Evolutionary conservation across 495 filamentous ascomycete genomes (phyloP).

Genomic region (Penicillium fimorum): DNA sequence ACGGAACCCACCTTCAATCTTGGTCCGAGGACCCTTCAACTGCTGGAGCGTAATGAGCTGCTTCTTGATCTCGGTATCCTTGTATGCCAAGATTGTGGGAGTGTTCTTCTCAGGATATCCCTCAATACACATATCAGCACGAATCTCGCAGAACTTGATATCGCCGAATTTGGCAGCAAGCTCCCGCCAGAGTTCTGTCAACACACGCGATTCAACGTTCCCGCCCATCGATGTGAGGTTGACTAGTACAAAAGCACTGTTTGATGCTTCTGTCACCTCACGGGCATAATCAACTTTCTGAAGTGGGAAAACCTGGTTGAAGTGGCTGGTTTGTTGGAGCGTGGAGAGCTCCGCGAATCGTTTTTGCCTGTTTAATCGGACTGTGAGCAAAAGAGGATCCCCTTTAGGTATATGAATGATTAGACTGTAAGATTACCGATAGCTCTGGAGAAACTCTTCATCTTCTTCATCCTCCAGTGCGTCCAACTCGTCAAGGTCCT

Average conservation of each 20-base stretch:
- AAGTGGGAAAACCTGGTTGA: slow-evolving; percentile 88
- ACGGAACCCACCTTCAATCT: slow-evolving; percentile 52
- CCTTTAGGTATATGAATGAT: neutral
- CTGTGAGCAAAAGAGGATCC: slow-evolving; percentile 18
- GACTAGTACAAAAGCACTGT: slow-evolving; percentile 72
- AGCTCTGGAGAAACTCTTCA: slow-evolving; percentile 83
- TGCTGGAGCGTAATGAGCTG: slow-evolving; percentile 85
- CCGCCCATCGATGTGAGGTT: slow-evolving; percentile 77
- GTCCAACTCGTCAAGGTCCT: slow-evolving; percentile 88
- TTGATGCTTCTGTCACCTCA: slow-evolving; percentile 90
- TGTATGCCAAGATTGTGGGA: slow-evolving; percentile 90
- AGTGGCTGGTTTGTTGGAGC: slow-evolving; percentile 69
- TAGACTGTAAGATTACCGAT: slow-evolving; percentile 50
- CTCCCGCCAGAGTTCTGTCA: slow-evolving; percentile 85
- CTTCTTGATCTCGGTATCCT: slow-evolving; percentile 83
- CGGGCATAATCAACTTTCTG: slow-evolving; percentile 89
- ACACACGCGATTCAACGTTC: slow-evolving; percentile 77
- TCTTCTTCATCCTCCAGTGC: slow-evolving; percentile 95
- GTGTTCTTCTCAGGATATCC: slow-evolving; percentile 93
- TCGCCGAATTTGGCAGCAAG: slow-evolving; percentile 82
- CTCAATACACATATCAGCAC: slow-evolving; percentile 90
- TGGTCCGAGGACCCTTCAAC: slow-evolving; percentile 67
- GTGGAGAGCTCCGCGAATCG: slow-evolving; percentile 76
- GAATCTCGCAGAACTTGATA: slow-evolving; percentile 96
- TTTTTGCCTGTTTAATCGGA: slow-evolving; percentile 56